Conservation (phyloP, 495 filamentous ascomycete species). For the Thozetella sp. region DNA sequence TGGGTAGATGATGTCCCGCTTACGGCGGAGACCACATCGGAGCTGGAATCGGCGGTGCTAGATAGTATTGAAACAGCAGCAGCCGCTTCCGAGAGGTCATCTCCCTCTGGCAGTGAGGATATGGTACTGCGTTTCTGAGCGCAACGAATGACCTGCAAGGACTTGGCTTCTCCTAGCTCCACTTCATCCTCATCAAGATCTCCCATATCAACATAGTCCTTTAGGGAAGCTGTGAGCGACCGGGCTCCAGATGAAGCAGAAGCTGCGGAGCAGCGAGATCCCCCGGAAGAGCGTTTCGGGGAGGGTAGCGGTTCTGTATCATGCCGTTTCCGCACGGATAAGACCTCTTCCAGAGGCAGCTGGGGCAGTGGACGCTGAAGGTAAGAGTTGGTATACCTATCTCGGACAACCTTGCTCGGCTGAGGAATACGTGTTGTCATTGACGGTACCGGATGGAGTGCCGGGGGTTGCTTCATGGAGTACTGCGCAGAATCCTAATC, state of each 20-base stretch:
- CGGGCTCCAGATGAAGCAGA: constrained; percentile 16
- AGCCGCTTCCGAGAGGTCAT: not conserved
- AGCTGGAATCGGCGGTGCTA: not conserved
- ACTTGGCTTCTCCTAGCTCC: constrained; percentile 29
- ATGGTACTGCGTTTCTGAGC: constrained; percentile 6
- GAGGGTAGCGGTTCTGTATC: constrained; percentile 1
- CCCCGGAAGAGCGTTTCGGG: constrained; percentile 13
- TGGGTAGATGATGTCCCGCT: not conserved
- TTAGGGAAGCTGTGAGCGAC: constrained; percentile 44
- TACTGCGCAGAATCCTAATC: constrained; percentile 5
- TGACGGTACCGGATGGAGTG: constrained; percentile 13
- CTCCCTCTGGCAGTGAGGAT: not conserved
- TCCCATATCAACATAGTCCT: constrained; percentile 34
- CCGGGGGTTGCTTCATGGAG: constrained; percentile 28
- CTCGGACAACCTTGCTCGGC: constrained; percentile 20
- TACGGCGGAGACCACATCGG: not conserved
- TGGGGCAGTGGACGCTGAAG: constrained; percentile 45
- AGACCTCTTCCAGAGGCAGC: constrained; percentile 21
- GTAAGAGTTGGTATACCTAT: constrained; percentile 21
- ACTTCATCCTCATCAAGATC: constrained; percentile 36
- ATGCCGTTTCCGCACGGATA: constrained; percentile 30
- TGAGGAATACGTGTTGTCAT: constrained; percentile 11
- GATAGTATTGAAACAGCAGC: not conserved
- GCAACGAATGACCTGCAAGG: constrained; percentile 21
- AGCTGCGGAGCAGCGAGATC: constrained; percentile 15